A percentile compares a stretch with the other conserved stretches of the same genome.
phyloP scores from a whole-genome alignment of 2,329 filamentous ascomycete species.

The Colletotrichum trifolii region DNA sequence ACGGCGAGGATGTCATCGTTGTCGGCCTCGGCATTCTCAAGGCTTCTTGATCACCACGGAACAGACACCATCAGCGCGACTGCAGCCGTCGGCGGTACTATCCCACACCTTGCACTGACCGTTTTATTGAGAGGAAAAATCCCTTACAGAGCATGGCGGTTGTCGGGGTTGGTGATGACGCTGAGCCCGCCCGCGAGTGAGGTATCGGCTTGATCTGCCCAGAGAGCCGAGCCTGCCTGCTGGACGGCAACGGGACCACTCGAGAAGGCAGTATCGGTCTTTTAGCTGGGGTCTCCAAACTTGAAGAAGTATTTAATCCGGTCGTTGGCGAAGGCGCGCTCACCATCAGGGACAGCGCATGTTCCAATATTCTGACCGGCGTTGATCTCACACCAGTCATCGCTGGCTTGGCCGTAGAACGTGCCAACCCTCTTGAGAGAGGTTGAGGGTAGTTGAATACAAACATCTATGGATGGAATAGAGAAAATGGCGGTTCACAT shows the following conservation, averaged over 20 bases:
- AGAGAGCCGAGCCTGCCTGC: constrained; percentile 49
- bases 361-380: constrained; percentile 76
- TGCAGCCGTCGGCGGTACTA: constrained; percentile 58
- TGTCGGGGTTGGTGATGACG: constrained; percentile 46
- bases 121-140: background rate
- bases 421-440: constrained; percentile 68
- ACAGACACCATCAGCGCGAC: constrained; percentile 54
- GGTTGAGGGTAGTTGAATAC: constrained; percentile 1
- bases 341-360: constrained; percentile 58
- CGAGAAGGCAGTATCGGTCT: constrained; percentile 63
- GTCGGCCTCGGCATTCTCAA: constrained; percentile 54
- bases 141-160: background rate
- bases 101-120: constrained; percentile 48
- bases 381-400: constrained; percentile 82
- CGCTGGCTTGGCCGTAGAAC: constrained; percentile 80
- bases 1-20: constrained; percentile 51
- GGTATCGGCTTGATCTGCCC: constrained; percentile 44
- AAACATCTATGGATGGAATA: background rate
- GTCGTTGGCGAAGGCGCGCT: constrained; percentile 58
- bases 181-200: constrained; percentile 52
- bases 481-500: too few relatives aligned
- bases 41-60: constrained; percentile 56
- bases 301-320: constrained; percentile 63
- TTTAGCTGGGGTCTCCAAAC: constrained; percentile 57
- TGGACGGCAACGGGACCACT: constrained; percentile 59